phyloP scores from a whole-genome alignment of 2,329 filamentous ascomycete genomes.

The Claviceps sp. region DNA sequence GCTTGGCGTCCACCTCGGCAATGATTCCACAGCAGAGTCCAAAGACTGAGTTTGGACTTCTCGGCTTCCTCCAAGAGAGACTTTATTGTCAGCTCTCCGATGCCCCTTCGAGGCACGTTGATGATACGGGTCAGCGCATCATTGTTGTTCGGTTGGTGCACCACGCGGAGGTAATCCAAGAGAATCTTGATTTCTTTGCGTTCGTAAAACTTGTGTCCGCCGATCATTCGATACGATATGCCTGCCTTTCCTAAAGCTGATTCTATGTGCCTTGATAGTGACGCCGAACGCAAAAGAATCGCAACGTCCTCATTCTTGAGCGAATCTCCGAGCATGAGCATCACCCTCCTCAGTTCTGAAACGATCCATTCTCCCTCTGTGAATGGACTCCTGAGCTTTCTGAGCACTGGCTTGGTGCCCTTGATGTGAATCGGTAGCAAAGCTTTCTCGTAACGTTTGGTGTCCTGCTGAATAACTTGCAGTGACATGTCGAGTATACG shows the following conservation, averaged over 20 bases:
- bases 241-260: conserved; percentile 65
- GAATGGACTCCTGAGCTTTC: conserved; percentile 54
- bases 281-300: conserved; percentile 73
- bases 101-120: conserved; percentile 67
- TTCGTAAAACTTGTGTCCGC: conserved; percentile 82
- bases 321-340: conserved; percentile 58
- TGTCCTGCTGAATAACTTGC: conserved; percentile 83
- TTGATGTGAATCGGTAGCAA: conserved; percentile 68
- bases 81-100: conserved; percentile 70
- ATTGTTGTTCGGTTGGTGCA: conserved; percentile 75
- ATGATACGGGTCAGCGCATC: conserved; percentile 74
- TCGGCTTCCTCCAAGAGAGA: conserved; percentile 66
- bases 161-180: conserved; percentile 75
- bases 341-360: conserved; percentile 60
- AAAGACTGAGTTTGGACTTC: conserved; percentile 53
- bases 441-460: conserved; percentile 62
- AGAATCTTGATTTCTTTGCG: conserved; percentile 76
- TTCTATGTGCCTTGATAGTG: conserved; percentile 77
- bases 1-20: conserved; percentile 35
- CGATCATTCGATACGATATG: conserved; percentile 85
- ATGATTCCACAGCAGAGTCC: conserved; percentile 53
- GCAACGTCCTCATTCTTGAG: conserved; percentile 67
- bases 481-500: conserved; percentile 70
- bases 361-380: conserved; percentile 83
- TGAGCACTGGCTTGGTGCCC: conserved; percentile 68